Percentiles rank a stretch among this genome's conserved stretches.
These are phyloP conservation scores for Angophora floribunda DNA, from an alignment of 345 rosid species.

Conservation along the genomic window DNA sequence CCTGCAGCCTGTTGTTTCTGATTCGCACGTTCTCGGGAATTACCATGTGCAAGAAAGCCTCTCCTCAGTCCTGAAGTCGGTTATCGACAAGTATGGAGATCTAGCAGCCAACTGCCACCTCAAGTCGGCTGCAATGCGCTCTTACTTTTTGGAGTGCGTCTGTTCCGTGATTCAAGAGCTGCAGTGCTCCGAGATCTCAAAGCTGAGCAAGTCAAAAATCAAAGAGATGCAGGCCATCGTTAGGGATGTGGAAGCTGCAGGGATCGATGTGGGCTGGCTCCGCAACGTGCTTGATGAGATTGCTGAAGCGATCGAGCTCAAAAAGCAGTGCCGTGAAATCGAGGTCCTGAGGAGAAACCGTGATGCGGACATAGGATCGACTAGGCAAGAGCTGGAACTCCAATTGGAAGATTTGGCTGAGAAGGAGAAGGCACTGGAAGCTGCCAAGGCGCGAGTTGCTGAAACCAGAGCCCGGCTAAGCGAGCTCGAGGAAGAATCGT, in stretches of 20 bases:
- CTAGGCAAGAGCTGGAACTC: constrained; percentile 36
- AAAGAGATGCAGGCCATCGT: constrained; percentile 61
- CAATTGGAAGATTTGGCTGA: constrained; percentile 27
- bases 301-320: constrained; percentile 36
- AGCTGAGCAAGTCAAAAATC: constrained; percentile 50
- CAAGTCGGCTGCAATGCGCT: constrained; percentile 53
- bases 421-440: constrained; percentile 39
- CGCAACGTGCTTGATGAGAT: constrained; percentile 35
- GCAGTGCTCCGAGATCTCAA: constrained; percentile 29
- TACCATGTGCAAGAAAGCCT: constrained; percentile 48
- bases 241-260: constrained; percentile 64
- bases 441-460: constrained; percentile 13
- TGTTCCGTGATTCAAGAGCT: constrained; percentile 59
- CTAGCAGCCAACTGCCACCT: constrained; percentile 58
- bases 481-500: constrained; percentile 34
- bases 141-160: constrained; percentile 58
- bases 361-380: constrained; percentile 19
- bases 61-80: constrained; percentile 31
- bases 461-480: constrained; percentile 23
- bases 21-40: constrained; percentile 47
- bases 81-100: constrained; percentile 64
- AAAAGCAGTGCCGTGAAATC: constrained; percentile 10
- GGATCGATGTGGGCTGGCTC: constrained; percentile 63
- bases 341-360: constrained; percentile 30
- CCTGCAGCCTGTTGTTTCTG: constrained; percentile 33